These are phyloP conservation scores for Aspergillus pseudoterreus DNA, from an alignment of 2,329 filamentous ascomycete genomes.

Conservation along the genomic window DNA sequence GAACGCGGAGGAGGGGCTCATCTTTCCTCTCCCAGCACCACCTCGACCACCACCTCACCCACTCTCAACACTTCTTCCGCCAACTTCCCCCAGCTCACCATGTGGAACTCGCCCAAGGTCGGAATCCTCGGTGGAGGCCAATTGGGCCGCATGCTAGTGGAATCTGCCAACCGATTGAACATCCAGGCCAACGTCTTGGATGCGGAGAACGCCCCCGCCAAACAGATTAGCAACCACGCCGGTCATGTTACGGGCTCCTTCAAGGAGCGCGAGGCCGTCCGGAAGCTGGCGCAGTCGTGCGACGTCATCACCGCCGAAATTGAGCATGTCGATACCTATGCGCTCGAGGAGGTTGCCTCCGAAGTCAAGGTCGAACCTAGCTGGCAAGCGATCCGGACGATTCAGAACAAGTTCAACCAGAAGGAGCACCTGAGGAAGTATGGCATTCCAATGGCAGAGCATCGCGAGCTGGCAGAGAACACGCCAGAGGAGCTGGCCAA, in stretches of 20 bases:
- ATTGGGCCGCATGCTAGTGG: slow-evolving; percentile 88
- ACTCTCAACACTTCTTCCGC: slow-evolving; percentile 4
- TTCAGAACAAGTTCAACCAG: slow-evolving; percentile 91
- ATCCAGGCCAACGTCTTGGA: slow-evolving; percentile 78
- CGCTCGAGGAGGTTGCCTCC: slow-evolving; percentile 76
- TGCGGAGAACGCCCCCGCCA: slow-evolving; percentile 70
- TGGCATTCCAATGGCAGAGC: slow-evolving; percentile 69
- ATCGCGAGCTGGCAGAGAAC: slow-evolving; percentile 61
- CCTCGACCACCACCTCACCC: slow-evolving; percentile 3
- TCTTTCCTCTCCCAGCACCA: slow-evolving; percentile 4
- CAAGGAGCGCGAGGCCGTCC: slow-evolving; percentile 75
- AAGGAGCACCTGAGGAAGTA: slow-evolving; percentile 72
- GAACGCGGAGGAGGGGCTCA: slow-evolving; percentile 15
- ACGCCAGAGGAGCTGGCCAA: slow-evolving; percentile 59
- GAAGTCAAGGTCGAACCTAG: slow-evolving; percentile 70
- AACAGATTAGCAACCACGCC: slow-evolving; percentile 74
- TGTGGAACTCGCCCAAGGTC: slow-evolving; percentile 42
- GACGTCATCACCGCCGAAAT: slow-evolving; percentile 91
- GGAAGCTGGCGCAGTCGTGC: slow-evolving; percentile 69
- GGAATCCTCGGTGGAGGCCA: slow-evolving; percentile 63
- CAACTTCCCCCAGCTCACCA: slow-evolving; percentile 13
- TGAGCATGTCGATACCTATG: slow-evolving; percentile 88
- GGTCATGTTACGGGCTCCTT: slow-evolving; percentile 82
- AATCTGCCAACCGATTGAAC: slow-evolving; percentile 76
- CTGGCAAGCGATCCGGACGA: slow-evolving; percentile 80